Conservation (phyloP, 208 protist genomes). For the Baffinella frigidus region DNA sequence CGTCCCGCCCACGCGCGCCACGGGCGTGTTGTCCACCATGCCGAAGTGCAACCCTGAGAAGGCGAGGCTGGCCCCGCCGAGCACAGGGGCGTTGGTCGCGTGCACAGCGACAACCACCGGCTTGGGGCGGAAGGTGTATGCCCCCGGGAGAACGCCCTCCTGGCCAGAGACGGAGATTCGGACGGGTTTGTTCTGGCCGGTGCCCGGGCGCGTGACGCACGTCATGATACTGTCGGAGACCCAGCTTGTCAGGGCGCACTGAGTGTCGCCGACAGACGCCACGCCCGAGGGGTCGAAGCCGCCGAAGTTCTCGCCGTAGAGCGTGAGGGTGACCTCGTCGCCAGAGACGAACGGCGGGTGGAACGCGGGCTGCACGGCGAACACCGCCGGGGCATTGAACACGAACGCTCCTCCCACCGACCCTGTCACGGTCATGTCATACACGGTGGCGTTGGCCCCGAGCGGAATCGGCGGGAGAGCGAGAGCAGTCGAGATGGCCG, state of each 20-base stretch:
- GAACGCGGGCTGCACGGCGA: neutral
- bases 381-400: conserved; percentile 16
- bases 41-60: neutral
- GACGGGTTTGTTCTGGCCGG: neutral
- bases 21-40: neutral
- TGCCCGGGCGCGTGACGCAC: neutral
- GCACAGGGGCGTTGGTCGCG: neutral
- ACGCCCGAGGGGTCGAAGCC: neutral
- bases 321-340: neutral
- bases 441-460: no score
- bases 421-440: neutral
- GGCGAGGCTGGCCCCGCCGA: neutral
- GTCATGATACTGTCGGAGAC: neutral
- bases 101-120: neutral
- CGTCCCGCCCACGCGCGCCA: neutral
- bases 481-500: no score
- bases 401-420: neutral
- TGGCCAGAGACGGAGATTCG: neutral
- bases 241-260: neutral
- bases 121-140: neutral
- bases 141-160: neutral
- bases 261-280: neutral
- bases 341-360: neutral
- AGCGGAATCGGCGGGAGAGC: no score
- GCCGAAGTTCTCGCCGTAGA: conserved; percentile 27